Conservation (phyloP, 768 basidiomycete species). For the Russula dissimulans region DNA sequence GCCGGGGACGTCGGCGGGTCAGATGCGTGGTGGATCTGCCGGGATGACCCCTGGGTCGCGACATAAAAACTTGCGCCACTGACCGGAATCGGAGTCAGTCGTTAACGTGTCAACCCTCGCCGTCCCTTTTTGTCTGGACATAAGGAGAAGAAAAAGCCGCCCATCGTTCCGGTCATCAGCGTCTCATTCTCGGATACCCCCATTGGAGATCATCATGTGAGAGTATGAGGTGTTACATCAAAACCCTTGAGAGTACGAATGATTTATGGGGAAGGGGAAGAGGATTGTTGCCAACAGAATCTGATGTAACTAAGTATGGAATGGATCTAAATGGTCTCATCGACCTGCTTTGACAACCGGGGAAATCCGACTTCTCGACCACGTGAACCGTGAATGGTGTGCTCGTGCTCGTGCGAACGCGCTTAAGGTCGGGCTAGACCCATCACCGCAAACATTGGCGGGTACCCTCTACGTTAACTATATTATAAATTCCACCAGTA, state of each 20-base stretch:
- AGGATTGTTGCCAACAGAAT: background rate
- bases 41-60: slow-evolving; percentile 17
- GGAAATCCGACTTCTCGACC: background rate
- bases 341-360: background rate
- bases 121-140: background rate
- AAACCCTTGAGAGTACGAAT: background rate
- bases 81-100: background rate
- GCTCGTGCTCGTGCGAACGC: too few relatives aligned
- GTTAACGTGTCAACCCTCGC: background rate
- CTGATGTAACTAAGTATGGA: background rate
- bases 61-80: slow-evolving; percentile 4
- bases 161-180: background rate
- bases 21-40: slow-evolving; percentile 2
- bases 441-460: too few relatives aligned
- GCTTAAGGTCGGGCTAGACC: too few relatives aligned
- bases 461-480: background rate
- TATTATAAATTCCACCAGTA: background rate
- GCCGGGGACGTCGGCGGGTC: background rate
- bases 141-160: background rate
- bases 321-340: background rate
- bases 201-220: background rate
- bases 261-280: background rate
- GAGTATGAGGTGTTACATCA: background rate
- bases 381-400: too few relatives aligned
- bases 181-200: background rate